Evolutionary conservation across 805 yeast genomes (phyloP), one percentile per base, ranked within the genome.

Genomic region (Metschnikowia gelsemii): DNA sequence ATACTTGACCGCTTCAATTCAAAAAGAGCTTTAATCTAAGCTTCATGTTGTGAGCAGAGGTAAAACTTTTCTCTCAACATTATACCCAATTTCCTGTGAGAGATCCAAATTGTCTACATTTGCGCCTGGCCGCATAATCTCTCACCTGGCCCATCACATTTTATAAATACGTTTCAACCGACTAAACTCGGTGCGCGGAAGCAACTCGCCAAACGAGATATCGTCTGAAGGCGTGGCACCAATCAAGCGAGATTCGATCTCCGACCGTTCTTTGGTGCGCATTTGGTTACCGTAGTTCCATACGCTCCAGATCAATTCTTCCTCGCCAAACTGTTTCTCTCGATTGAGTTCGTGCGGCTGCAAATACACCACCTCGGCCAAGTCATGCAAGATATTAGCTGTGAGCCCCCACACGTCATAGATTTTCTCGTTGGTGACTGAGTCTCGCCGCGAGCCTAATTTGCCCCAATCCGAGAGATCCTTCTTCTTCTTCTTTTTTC

Each of bases 321-420:
- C 90, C 49, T 83, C 84, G 2, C 86, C 87, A 32, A 76, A 57
- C 20, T 67, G 58, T 11, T 51, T 29, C 8, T 16, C 27, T 26
- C 24, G 22, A 13, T 12, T 27, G 11, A 30, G 27, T 2, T 12
- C 24, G 12, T 22, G 1, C 6, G 28, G 23, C 12, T 43, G 34
- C 23, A 28, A 32, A 26, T 78, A 76, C 3, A 76, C 65, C 8
- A 84, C 68, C 42, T 71, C 72, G 2, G 88, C 82, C 21, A 85
- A 55, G 56, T 85, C 91, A 52, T 78, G 85, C n/a, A 85, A 57
- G 8, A 85, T 84, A 55, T 83, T 84, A 2, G 90, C 91, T 0
- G 93, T 85, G 26, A 85, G 63, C 0, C 95, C 95, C 95, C 93
- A 85, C 4, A 86, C 81, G 54, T 84, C 85, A 54, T 84, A 78